These are phyloP conservation scores for Margaritispora aquatica DNA, from an alignment of 495 filamentous ascomycete species.

Conservation along the genomic window DNA sequence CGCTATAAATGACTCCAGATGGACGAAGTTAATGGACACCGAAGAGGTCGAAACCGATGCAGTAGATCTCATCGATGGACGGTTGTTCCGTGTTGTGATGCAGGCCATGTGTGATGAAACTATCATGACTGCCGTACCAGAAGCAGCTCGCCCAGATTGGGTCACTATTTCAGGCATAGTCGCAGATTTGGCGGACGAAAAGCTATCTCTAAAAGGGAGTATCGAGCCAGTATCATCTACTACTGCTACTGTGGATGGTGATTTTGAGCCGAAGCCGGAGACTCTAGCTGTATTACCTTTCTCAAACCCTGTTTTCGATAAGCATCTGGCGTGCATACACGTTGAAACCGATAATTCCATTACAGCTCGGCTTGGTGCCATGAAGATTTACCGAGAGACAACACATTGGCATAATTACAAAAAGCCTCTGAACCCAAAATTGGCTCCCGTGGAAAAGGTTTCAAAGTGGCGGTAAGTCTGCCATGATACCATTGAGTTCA, in stretches of 20 bases:
- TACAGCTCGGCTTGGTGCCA: slow-evolving; percentile 15
- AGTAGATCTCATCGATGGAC: slow-evolving; percentile 60
- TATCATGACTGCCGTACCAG: slow-evolving; percentile 16
- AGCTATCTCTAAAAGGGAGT: slow-evolving; percentile 16
- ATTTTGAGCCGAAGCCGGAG: slow-evolving; percentile 6
- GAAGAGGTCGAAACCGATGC: slow-evolving; percentile 37
- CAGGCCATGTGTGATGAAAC: slow-evolving; percentile 24
- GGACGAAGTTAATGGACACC: slow-evolving; percentile 10
- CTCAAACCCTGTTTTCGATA: slow-evolving; percentile 50
- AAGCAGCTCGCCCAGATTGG: slow-evolving; percentile 23
- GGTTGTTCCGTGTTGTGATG: slow-evolving; percentile 39
- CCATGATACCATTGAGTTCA: not conserved
- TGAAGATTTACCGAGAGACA: slow-evolving; percentile 48
- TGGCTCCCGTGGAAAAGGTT: slow-evolving; percentile 13
- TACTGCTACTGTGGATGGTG: not conserved
- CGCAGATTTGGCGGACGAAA: slow-evolving; percentile 4
- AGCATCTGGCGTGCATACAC: slow-evolving; percentile 47
- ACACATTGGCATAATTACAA: slow-evolving; percentile 62
- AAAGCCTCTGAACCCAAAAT: slow-evolving; percentile 39
- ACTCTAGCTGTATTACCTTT: slow-evolving; percentile 49
- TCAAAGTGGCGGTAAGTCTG: slow-evolving; percentile 24
- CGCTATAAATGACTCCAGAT: slow-evolving; percentile 5
- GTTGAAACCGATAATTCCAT: slow-evolving; percentile 31
- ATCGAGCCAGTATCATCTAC: slow-evolving; percentile 3
- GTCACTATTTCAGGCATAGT: slow-evolving; percentile 7